These are phyloP conservation scores for Lasiodiplodia sp. DNA, from an alignment of 2,329 filamentous ascomycete species.

Conservation along the genomic window DNA sequence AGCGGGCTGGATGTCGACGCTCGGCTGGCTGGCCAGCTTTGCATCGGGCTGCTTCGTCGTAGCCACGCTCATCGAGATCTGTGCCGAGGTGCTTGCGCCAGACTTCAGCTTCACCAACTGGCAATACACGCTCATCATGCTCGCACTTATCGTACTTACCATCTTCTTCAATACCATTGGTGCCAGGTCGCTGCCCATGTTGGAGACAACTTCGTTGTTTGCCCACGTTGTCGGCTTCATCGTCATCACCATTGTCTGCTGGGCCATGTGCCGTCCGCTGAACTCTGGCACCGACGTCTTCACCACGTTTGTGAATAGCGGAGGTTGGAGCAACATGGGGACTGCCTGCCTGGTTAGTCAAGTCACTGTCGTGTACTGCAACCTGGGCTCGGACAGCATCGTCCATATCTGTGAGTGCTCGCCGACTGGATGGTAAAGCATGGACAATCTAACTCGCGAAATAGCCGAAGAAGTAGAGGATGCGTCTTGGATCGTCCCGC, in stretches of 20 bases:
- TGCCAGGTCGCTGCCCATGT: conserved; percentile 33
- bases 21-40: conserved; percentile 46
- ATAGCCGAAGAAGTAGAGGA: conserved; percentile 33
- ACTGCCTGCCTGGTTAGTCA: conserved; percentile 35
- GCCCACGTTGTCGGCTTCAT: conserved; percentile 36
- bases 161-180: conserved; percentile 37
- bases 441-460: neutral
- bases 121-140: conserved; percentile 40
- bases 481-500: conserved; percentile 30
- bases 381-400: conserved; percentile 31
- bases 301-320: conserved; percentile 32
- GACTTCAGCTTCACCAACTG: conserved; percentile 38
- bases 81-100: conserved; percentile 42
- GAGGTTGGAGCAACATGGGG: conserved; percentile 35
- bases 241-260: conserved; percentile 36
- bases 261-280: conserved; percentile 34
- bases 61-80: conserved; percentile 45
- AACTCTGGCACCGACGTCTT: conserved; percentile 31
- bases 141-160: conserved; percentile 36
- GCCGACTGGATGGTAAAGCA: neutral
- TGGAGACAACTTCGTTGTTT: conserved; percentile 36
- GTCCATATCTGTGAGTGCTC: conserved; percentile 32
- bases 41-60: conserved; percentile 46
- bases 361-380: conserved; percentile 35
- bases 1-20: conserved; percentile 45